Evolutionary conservation across 2,329 filamentous ascomycete species (phyloP).

Genomic region (Lasiodiplodia citricola): DNA sequence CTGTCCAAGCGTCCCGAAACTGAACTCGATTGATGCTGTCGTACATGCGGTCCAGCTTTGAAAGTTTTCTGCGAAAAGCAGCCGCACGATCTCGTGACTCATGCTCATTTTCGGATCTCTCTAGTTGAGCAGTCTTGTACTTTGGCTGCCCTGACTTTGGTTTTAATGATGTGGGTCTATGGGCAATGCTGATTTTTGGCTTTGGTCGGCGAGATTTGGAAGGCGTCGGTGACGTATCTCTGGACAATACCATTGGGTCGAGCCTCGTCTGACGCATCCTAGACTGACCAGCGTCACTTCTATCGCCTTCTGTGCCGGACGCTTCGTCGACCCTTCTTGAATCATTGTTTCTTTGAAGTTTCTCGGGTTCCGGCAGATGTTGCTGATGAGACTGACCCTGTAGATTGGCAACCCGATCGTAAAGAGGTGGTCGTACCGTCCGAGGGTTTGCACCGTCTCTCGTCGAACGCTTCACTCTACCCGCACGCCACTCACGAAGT

Average conservation of each 20-base stretch:
- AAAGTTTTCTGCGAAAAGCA: slow-evolving; percentile 44
- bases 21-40: slow-evolving; percentile 13
- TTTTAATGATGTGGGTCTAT: neutral
- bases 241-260: neutral
- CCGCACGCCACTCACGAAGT: slow-evolving; percentile 58
- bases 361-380: slow-evolving; percentile 11
- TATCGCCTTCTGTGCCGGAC: neutral
- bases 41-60: slow-evolving; percentile 38
- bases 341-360: neutral
- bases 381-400: slow-evolving; percentile 27
- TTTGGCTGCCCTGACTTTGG: slow-evolving; percentile 23
- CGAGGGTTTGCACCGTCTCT: neutral
- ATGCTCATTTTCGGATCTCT: slow-evolving; percentile 48
- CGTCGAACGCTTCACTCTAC: slow-evolving; percentile 41
- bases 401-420: slow-evolving; percentile 32
- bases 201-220: neutral
- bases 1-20: slow-evolving; percentile 27
- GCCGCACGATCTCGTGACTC: slow-evolving; percentile 41
- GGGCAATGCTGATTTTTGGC: neutral
- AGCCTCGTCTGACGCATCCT: slow-evolving; percentile 17
- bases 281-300: neutral
- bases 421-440: slow-evolving; percentile 30
- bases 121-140: slow-evolving; percentile 48
- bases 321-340: neutral
- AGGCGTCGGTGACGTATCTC: neutral